These are phyloP conservation scores for Chlorella sp. DNA, from an alignment of 139 green algal genomes.

Conservation along the genomic window DNA sequence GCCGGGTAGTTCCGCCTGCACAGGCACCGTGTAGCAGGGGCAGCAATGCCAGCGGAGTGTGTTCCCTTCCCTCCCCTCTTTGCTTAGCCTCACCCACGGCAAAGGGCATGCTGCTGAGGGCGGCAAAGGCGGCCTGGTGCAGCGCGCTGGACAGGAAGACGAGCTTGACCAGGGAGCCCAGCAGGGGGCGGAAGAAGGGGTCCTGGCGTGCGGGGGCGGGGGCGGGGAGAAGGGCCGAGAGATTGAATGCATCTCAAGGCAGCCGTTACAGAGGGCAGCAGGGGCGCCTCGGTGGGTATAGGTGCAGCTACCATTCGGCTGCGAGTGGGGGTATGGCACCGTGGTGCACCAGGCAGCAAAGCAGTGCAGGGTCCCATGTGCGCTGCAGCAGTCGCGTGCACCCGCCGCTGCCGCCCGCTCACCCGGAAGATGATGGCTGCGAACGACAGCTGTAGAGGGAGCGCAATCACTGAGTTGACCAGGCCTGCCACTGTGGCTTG, in stretches of 20 bases:
- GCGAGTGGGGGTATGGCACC: too few relatives aligned
- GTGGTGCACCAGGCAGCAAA: neutral
- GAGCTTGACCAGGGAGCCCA: constrained; percentile 65
- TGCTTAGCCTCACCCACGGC: constrained; percentile 68
- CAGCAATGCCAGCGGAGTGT: too few relatives aligned
- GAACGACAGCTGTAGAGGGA: constrained; percentile 77
- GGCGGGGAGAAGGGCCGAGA: neutral
- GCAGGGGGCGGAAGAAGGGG: constrained; percentile 53
- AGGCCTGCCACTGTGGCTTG: constrained; percentile 39
- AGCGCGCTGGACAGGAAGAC: constrained; percentile 70
- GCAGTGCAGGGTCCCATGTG: too few relatives aligned
- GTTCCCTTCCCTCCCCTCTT: too few relatives aligned
- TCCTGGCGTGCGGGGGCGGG: constrained; percentile 18
- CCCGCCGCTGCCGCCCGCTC: too few relatives aligned
- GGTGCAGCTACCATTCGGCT: too few relatives aligned
- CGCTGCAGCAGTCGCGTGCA: too few relatives aligned
- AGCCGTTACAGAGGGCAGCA: too few relatives aligned
- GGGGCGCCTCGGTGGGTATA: too few relatives aligned
- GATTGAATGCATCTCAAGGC: too few relatives aligned
- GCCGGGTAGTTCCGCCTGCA: too few relatives aligned
- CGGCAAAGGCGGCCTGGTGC: constrained; percentile 75
- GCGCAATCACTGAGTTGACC: constrained; percentile 64
- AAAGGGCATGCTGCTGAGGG: constrained; percentile 68
- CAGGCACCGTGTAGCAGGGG: too few relatives aligned
- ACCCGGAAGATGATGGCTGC: constrained; percentile 80